Percentiles rank a stretch among this genome's conserved stretches.
phyloP scores from a whole-genome alignment of 441 rosid genomes.

The Croton setiger region DNA sequence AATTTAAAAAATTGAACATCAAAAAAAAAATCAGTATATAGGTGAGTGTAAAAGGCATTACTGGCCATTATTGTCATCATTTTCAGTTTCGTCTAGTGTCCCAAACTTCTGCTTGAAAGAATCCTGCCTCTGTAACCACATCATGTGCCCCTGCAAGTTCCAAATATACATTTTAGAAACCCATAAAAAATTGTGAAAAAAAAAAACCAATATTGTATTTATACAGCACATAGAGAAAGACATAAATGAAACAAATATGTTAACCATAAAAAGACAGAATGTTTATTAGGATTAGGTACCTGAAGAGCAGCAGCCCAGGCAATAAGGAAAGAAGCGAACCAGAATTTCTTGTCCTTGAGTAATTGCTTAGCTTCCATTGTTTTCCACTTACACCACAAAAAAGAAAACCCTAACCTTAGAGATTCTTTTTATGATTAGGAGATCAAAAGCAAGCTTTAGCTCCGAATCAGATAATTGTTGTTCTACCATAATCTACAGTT shows the following conservation, averaged over 20 bases:
- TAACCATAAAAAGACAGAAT: background rate
- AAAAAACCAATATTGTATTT: too few species aligned
- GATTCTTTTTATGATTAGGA: background rate
- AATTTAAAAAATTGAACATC: too few species aligned
- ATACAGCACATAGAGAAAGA: too few species aligned
- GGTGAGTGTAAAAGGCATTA: too few species aligned
- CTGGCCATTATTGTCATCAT: conserved; percentile 24
- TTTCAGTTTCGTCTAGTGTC: conserved; percentile 22
- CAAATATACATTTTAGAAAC: background rate
- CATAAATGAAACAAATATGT: conserved; percentile 3
- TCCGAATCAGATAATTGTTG: too few species aligned
- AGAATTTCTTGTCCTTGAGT: conserved; percentile 75
- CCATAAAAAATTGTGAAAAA: too few species aligned
- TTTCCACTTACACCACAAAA: conserved; percentile 18
- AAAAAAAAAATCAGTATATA: too few species aligned
- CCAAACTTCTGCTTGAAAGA: conserved; percentile 72
- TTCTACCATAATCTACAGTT: too few species aligned
- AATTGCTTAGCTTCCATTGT: conserved; percentile 56
- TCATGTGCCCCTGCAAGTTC: conserved; percentile 69
- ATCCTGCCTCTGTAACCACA: conserved; percentile 88
- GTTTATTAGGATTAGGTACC: conserved; percentile 28
- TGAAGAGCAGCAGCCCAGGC: conserved; percentile 90
- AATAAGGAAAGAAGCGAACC: conserved; percentile 72
- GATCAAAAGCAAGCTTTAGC: background rate
- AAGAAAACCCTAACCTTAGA: conserved; percentile 26